Base-by-base conservation (phyloP, 805 yeast genomes). In the Saccharomycopsis selenospora region DNA sequence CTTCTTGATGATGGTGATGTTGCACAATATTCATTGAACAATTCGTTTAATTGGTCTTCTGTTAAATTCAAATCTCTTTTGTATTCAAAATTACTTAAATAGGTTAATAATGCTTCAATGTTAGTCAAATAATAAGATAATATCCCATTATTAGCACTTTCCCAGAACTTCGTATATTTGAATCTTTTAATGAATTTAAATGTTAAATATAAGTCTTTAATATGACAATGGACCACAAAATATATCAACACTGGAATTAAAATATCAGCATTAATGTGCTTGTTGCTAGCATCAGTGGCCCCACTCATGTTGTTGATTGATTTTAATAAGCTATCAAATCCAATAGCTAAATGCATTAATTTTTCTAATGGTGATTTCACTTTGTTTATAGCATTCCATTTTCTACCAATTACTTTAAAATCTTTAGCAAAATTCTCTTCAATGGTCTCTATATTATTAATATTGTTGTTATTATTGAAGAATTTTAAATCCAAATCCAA, bases 61-160 rank as follows among this genome's bases (percentile, higher is more conserved):
- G 30, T 28, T 4, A 52, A 17, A 8, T 36, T 36, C 40, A 52
- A 46, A 23, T 52, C 55, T 27, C 43, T 33, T 36, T 46, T 29
- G 25, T 46, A 52, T 26, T 46, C 51, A 7, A 52, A 25, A 17
- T 46, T 33, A 10, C 38, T 28, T 8, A 52, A 20, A 43, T 33
- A 53, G 14, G 50, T 47, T 20, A 53, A 30, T 3, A 48, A 25
- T 6, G 56, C 56, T 28, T 50, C 51, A 6, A 53, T 40, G 25
- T 45, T 53, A 3, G 56, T 53, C 42, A 53, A 51, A 23, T 43
- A 22, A 25, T 52, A 52, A 13, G 42, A 29, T 10, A 28, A 46
- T 25, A 23, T 36, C 10, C 55, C 55, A 26, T 43, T 26, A 18
- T 43, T 25, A 10, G 46, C 50, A 17, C 27, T 24, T 6, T 13